Conservation (phyloP, 306 rosid species). For the Cucurbita maxima region DNA sequence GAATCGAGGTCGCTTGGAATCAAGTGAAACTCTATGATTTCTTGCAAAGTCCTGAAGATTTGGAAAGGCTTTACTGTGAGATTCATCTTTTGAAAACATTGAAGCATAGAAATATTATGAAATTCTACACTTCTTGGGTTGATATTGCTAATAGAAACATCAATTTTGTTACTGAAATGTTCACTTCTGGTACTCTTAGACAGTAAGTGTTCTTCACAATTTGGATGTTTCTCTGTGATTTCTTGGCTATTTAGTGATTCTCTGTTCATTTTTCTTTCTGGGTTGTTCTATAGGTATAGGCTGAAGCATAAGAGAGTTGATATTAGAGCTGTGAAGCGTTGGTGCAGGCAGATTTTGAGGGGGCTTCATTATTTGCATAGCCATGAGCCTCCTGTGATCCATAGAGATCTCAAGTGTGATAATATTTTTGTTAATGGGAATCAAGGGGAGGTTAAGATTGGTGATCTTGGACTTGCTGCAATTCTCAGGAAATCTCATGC, state of each 20-base stretch:
- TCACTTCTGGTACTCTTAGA: slow-evolving; percentile 91
- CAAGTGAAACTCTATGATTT: slow-evolving; percentile 85
- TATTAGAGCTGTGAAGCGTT: slow-evolving; percentile 80
- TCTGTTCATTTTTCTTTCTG: neutral
- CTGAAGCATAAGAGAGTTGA: slow-evolving; percentile 73
- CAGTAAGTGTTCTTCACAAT: slow-evolving; percentile 34
- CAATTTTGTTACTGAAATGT: slow-evolving; percentile 90
- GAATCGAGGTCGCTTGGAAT: slow-evolving; percentile 98
- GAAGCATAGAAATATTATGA: slow-evolving; percentile 82
- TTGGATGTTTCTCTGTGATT: neutral
- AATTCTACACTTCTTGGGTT: slow-evolving; percentile 90
- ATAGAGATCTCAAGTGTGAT: slow-evolving; percentile 97
- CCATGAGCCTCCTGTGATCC: slow-evolving; percentile 91
- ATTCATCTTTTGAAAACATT: slow-evolving; percentile 84
- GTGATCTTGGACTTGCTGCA: slow-evolving; percentile 99
- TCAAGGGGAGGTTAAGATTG: slow-evolving; percentile 96
- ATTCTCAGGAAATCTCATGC: slow-evolving; percentile 78
- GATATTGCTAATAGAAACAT: slow-evolving; percentile 76
- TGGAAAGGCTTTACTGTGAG: slow-evolving; percentile 86
- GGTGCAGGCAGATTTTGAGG: slow-evolving; percentile 91
- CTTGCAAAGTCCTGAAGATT: slow-evolving; percentile 88
- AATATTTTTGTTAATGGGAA: slow-evolving; percentile 88
- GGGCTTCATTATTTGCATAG: slow-evolving; percentile 90
- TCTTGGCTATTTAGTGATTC: neutral
- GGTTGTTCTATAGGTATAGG: slow-evolving; percentile 50